phyloP scores from a whole-genome alignment of 208 protist genomes.

The Trypanosoma avium region DNA sequence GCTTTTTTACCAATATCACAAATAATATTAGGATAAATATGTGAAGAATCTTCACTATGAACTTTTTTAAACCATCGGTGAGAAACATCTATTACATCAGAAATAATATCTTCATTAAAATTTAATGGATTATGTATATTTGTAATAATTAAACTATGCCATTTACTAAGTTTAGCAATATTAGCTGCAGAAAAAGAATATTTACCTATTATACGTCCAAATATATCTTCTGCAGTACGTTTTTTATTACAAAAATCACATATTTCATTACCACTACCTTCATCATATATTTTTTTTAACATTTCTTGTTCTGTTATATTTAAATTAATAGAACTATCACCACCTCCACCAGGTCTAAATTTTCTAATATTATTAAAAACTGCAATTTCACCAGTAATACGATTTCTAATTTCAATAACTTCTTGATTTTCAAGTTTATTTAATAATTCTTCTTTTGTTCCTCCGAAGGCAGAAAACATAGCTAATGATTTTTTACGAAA shows the following conservation, averaged over 20 bases:
- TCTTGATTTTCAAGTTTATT: conserved; percentile 22
- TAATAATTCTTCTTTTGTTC: conserved; percentile 8
- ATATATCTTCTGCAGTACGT: conserved; percentile 38
- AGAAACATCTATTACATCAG: conserved; percentile 31
- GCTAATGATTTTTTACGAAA: conserved; percentile 20
- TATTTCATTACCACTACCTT: conserved; percentile 1
- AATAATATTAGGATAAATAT: conserved; percentile 33
- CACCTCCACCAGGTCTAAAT: conserved; percentile 28
- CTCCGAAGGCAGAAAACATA: conserved; percentile 31
- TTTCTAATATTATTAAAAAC: conserved; percentile 40
- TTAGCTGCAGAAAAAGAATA: conserved; percentile 40
- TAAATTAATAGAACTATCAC: background rate
- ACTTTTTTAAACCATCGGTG: conserved; percentile 30
- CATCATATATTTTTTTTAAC: conserved; percentile 17
- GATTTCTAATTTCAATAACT: conserved; percentile 29
- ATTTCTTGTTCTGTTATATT: background rate
- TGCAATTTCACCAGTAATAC: conserved; percentile 22
- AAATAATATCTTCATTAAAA: conserved; percentile 15
- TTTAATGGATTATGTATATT: conserved; percentile 27
- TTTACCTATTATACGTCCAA: conserved; percentile 29
- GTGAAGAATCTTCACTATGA: conserved; percentile 12
- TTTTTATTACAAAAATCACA: conserved; percentile 45
- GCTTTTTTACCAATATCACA: conserved; percentile 34
- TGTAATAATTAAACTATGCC: conserved; percentile 36
- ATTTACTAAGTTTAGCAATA: conserved; percentile 39